These are phyloP conservation scores for Fomitopsis serialis DNA, from an alignment of 768 basidiomycete species.

Conservation along the genomic window DNA sequence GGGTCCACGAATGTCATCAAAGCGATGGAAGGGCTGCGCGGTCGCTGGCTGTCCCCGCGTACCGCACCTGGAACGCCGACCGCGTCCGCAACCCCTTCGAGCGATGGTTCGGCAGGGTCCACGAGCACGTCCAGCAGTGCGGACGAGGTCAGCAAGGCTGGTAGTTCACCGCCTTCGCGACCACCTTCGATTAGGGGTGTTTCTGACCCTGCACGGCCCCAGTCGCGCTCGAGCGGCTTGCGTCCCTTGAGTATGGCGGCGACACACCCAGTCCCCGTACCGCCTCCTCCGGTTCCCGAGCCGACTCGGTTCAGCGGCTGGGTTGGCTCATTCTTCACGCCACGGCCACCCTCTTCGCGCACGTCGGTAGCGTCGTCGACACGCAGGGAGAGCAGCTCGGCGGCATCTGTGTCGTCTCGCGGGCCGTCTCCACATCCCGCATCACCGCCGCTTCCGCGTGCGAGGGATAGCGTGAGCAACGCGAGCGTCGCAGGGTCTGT, in stretches of 20 bases:
- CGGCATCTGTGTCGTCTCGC: conserved; percentile 8
- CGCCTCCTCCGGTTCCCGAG: conserved; percentile 14
- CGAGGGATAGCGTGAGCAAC: conserved; percentile 10
- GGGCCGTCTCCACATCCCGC: conserved; percentile 15
- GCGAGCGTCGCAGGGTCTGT: conserved; percentile 1
- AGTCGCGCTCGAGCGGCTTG: conserved; percentile 10
- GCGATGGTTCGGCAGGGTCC: conserved; percentile 1
- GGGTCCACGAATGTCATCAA: conserved; percentile 83
- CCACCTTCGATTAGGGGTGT: conserved; percentile 1
- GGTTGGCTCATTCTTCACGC: conserved; percentile 44
- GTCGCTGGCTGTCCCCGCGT: conserved; percentile 52
- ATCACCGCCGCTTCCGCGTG: conserved; percentile 1
- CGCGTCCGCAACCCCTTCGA: conserved; percentile 1
- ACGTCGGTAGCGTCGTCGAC: conserved; percentile 23
- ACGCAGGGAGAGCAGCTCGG: conserved; percentile 3
- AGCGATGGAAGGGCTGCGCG: conserved; percentile 85
- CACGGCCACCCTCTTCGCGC: conserved; percentile 26
- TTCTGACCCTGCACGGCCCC: not conserved
- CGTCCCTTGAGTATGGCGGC: conserved; percentile 25
- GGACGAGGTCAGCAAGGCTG: conserved; percentile 12
- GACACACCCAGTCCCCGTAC: conserved; percentile 19
- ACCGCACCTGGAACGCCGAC: conserved; percentile 6
- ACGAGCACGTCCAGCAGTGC: conserved; percentile 9
- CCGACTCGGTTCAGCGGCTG: conserved; percentile 32
- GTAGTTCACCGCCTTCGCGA: conserved; percentile 3